A percentile compares a stretch with the other conserved stretches of the same genome.
These are phyloP conservation scores for Raphanus hybrid DNA, from an alignment of 441 rosid genomes.

Conservation along the genomic window DNA sequence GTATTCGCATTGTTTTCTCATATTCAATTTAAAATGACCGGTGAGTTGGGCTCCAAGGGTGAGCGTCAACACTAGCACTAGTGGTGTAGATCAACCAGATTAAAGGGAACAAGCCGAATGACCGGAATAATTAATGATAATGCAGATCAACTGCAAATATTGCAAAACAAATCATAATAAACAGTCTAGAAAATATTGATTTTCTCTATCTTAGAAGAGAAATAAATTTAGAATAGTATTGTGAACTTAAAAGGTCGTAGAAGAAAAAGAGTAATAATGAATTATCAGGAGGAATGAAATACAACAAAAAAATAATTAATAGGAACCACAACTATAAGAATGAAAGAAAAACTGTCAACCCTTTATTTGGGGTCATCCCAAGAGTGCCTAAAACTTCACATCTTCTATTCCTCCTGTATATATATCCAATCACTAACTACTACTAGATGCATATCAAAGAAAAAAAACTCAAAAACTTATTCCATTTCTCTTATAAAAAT, in stretches of 20 bases:
- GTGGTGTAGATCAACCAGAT: too few relatives aligned
- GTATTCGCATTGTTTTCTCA: neutral
- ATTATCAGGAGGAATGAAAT: neutral
- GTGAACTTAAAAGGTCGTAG: neutral
- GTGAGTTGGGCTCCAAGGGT: neutral
- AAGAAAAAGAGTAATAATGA: neutral
- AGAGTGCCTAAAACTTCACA: slow-evolving; percentile 27
- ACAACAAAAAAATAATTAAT: neutral
- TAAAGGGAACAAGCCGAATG: neutral
- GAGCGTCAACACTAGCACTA: neutral
- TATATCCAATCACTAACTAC: slow-evolving; percentile 10
- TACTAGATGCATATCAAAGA: neutral
- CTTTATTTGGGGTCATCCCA: slow-evolving; percentile 32
- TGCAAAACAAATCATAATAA: neutral
- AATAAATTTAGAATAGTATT: neutral
- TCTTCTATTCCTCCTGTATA: neutral
- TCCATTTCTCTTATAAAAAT: slow-evolving; percentile 2
- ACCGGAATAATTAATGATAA: neutral
- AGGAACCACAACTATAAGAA: slow-evolving; percentile 1
- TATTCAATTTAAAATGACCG: neutral
- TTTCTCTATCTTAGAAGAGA: neutral
- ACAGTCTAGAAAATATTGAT: neutral
- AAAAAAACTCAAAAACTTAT: neutral
- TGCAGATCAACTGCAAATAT: neutral
- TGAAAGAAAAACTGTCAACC: slow-evolving; percentile 19